Evolutionary conservation across 768 basidiomycete genomes (phyloP).

Genomic region (Gloeophyllum trabeum): DNA sequence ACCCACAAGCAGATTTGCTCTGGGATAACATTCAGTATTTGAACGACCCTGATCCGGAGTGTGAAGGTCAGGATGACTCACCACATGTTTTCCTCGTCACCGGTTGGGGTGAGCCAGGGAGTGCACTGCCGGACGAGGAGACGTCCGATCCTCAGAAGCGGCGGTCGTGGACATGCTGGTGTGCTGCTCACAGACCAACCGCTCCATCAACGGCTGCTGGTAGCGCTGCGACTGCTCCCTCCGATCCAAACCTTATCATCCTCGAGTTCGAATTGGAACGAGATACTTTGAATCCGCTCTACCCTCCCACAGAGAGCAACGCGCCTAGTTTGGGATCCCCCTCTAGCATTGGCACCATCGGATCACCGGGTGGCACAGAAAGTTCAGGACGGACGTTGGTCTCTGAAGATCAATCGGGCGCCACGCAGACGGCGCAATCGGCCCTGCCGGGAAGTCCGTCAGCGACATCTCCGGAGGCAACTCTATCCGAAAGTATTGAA

Average conservation of each 20-base stretch:
- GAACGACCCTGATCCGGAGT: slow-evolving; percentile 30
- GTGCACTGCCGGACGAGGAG: slow-evolving; percentile 19
- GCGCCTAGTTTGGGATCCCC: neutral
- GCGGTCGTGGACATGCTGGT: slow-evolving; percentile 60
- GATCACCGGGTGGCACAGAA: neutral
- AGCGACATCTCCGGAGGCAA: neutral
- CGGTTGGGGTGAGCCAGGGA: slow-evolving; percentile 63
- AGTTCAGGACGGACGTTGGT: slow-evolving; percentile 1
- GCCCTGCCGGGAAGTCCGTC: neutral
- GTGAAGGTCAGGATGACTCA: slow-evolving; percentile 26
- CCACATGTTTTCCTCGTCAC: slow-evolving; percentile 61
- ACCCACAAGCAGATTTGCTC: slow-evolving; percentile 51
- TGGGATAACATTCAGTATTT: slow-evolving; percentile 70
- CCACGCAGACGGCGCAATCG: neutral
- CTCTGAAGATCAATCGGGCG: neutral
- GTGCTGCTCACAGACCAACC: slow-evolving; percentile 47
- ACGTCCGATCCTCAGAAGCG: slow-evolving; percentile 20
- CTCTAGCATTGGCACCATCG: neutral
- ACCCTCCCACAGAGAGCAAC: slow-evolving; percentile 20
- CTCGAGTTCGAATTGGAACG: slow-evolving; percentile 75
- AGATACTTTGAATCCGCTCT: slow-evolving; percentile 61
- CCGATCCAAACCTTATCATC: slow-evolving; percentile 32
- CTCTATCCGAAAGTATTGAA: neutral
- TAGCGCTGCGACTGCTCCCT: slow-evolving; percentile 3
- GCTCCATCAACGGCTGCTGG: slow-evolving; percentile 1